phyloP scores from a whole-genome alignment of 2,329 filamentous ascomycete species.

The Cercospora zeae-maydis region DNA sequence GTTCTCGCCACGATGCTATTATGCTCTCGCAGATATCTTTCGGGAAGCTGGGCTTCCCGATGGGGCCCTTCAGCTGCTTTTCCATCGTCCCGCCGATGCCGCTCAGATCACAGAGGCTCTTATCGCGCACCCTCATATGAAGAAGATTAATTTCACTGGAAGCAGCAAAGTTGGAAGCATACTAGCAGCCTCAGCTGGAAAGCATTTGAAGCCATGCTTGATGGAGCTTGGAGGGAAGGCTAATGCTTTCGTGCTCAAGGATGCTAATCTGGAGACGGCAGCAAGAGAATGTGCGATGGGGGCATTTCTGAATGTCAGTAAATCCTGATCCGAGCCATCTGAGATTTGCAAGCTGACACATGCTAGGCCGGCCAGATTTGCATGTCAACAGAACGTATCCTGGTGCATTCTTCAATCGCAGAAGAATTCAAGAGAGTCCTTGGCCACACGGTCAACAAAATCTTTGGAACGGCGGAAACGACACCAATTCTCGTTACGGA shows the following conservation, averaged over 20 bases:
- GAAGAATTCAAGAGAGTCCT: conserved; percentile 51
- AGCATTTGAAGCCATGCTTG: conserved; percentile 71
- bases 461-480: background rate
- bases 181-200: conserved; percentile 66
- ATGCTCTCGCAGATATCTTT: conserved; percentile 60
- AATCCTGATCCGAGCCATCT: background rate
- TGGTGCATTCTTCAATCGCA: conserved; percentile 55
- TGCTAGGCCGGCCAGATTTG: conserved; percentile 65
- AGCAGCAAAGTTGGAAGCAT: conserved; percentile 67
- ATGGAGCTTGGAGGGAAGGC: conserved; percentile 82
- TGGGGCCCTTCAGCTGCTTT: conserved; percentile 70
- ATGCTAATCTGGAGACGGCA: conserved; percentile 70
- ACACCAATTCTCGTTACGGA: background rate
- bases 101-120: conserved; percentile 62
- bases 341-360: background rate
- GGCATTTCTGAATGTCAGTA: conserved; percentile 58
- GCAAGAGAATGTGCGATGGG: conserved; percentile 65
- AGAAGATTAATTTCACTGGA: conserved; percentile 77
- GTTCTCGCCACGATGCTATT: conserved; percentile 60
- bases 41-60: conserved; percentile 70
- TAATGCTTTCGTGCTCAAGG: conserved; percentile 70
- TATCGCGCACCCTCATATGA: conserved; percentile 63
- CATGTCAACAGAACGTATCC: conserved; percentile 75
- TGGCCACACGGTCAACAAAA: conserved; percentile 42
- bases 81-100: conserved; percentile 58